These are phyloP conservation scores for Silene uniflora DNA, from an alignment of 148 eudicot genomes.

Conservation along the genomic window DNA sequence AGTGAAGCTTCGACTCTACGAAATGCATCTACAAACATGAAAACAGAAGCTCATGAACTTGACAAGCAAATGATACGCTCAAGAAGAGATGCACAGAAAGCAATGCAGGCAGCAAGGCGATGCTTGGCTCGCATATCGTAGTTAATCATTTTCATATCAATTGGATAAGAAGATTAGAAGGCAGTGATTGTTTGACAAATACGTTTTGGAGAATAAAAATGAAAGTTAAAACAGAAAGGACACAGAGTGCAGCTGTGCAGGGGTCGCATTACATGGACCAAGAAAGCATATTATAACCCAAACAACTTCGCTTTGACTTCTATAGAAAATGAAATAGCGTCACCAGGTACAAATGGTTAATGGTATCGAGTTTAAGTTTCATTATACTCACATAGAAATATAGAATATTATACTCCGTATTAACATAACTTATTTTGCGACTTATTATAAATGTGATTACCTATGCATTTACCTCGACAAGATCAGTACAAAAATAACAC, in stretches of 20 bases:
- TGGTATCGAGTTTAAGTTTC: too few relatives aligned
- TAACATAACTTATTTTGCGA: too few relatives aligned
- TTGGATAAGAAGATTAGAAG: not conserved
- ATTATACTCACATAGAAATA: too few relatives aligned
- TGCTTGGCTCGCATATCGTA: constrained; percentile 13
- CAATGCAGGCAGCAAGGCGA: constrained; percentile 12
- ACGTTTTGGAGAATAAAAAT: constrained; percentile 11
- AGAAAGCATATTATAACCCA: constrained; percentile 26
- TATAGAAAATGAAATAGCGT: not conserved
- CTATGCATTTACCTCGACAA: too few relatives aligned
- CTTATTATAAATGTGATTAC: too few relatives aligned
- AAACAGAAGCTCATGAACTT: constrained; percentile 4
- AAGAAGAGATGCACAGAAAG: constrained; percentile 19
- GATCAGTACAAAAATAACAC: too few relatives aligned
- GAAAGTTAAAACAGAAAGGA: too few relatives aligned
- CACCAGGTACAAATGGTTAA: too few relatives aligned
- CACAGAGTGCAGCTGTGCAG: too few relatives aligned
- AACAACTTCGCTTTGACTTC: constrained; percentile 33
- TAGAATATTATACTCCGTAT: too few relatives aligned
- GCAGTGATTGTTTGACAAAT: constrained; percentile 11
- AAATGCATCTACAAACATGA: constrained; percentile 12
- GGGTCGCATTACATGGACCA: constrained; percentile 6
- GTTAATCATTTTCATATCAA: constrained; percentile 9
- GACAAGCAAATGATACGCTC: constrained; percentile 19
- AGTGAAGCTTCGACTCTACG: constrained; percentile 10